Percentiles rank a stretch among this genome's conserved stretches.
These are phyloP conservation scores for Kondoa subrosea DNA, from an alignment of 768 basidiomycete species.

Conservation along the genomic window DNA sequence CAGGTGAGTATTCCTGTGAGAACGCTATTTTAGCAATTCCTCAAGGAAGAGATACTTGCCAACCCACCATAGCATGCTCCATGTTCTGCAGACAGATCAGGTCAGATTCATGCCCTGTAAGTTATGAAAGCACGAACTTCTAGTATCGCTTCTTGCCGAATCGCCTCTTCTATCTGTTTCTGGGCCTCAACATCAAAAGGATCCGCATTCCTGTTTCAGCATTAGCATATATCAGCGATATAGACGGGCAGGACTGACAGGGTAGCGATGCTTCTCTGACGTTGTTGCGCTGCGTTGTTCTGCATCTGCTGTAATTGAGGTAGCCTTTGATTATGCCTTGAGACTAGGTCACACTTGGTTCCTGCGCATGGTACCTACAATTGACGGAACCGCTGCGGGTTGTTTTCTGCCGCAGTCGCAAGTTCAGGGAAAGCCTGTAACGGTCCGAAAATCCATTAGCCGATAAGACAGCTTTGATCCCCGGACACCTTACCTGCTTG, in stretches of 20 bases:
- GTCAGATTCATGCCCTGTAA: background rate
- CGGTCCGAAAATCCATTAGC: background rate
- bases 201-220: slow-evolving; percentile 53
- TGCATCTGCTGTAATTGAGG: slow-evolving; percentile 44
- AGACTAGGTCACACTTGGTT: slow-evolving; percentile 19
- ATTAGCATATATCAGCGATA: slow-evolving; percentile 35
- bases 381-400: slow-evolving; percentile 59
- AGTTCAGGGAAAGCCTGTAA: slow-evolving; percentile 63
- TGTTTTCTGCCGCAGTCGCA: slow-evolving; percentile 48
- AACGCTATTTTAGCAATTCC: background rate
- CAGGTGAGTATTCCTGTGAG: slow-evolving; percentile 40
- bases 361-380: slow-evolving; percentile 38
- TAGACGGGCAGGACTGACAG: background rate
- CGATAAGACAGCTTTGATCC: background rate
- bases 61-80: slow-evolving; percentile 66
- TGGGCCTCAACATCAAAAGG: slow-evolving; percentile 88
- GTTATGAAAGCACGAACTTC: slow-evolving; percentile 34
- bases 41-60: slow-evolving; percentile 35
- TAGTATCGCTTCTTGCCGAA: slow-evolving; percentile 67
- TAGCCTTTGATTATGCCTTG: background rate
- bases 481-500: slow-evolving; percentile 40
- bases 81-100: slow-evolving; percentile 40
- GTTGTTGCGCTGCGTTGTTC: slow-evolving; percentile 40
- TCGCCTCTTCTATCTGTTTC: slow-evolving; percentile 78
- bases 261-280: slow-evolving; percentile 34